Conservation (phyloP, 2,329 filamentous ascomycete genomes). For the Botrytis medusae region DNA sequence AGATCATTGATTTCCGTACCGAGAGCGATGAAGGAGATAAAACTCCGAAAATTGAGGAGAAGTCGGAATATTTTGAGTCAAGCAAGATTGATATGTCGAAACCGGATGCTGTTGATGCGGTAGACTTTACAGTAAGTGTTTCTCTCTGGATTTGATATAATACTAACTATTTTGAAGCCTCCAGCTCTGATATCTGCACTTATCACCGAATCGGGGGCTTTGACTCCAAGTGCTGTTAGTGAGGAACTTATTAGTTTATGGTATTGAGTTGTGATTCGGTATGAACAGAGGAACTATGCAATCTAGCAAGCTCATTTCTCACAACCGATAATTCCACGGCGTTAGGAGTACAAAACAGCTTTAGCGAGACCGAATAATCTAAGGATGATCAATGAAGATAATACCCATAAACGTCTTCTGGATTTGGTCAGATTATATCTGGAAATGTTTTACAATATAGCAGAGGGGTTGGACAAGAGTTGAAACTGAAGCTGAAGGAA, state of each 20-base stretch:
- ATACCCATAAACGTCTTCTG: constrained; percentile 1
- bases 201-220: constrained; percentile 73
- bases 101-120: constrained; percentile 46
- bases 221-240: constrained; percentile 68
- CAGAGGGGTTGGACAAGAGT: background rate
- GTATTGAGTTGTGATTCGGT: constrained; percentile 29
- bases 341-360: constrained; percentile 11
- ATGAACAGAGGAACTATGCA: background rate
- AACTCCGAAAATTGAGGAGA: constrained; percentile 30
- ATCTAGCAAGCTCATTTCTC: background rate
- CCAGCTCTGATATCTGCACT: constrained; percentile 69
- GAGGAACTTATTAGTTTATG: constrained; percentile 60
- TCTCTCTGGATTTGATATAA: background rate
- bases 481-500: background rate
- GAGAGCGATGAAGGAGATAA: constrained; percentile 44
- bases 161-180: constrained; percentile 48
- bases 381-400: background rate
- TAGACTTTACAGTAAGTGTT: constrained; percentile 66
- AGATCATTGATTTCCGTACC: constrained; percentile 71
- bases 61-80: constrained; percentile 35
- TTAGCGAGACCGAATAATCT: background rate
- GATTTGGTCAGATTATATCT: background rate
- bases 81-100: constrained; percentile 26
- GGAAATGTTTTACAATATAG: background rate
- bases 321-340: background rate